Evolutionary conservation across 1,284 basidiomycete species (phyloP).

Genomic region (Ceratobasidium sp.): DNA sequence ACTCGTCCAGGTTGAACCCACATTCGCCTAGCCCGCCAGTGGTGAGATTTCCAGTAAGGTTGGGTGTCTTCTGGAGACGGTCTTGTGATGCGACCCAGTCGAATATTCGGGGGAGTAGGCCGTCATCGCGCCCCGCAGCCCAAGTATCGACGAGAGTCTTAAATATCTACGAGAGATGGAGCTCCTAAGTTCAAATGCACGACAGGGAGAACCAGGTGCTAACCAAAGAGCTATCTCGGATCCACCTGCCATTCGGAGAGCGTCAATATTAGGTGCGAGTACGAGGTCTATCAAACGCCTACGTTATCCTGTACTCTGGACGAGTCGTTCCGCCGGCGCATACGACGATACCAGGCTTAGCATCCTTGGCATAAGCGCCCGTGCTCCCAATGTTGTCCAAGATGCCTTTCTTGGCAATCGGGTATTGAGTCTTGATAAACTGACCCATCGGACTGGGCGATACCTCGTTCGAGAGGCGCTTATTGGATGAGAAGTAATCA

Average conservation of each 20-base stretch:
- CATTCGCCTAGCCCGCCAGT: conserved; percentile 53
- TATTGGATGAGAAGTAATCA: not conserved
- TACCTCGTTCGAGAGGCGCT: not conserved
- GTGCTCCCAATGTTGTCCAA: conserved; percentile 39
- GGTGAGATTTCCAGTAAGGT: conserved; percentile 48
- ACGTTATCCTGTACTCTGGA: conserved; percentile 36
- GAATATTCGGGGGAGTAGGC: conserved; percentile 38
- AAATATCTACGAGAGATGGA: conserved; percentile 24
- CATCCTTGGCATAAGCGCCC: conserved; percentile 31
- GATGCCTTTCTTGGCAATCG: conserved; percentile 22
- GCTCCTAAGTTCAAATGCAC: not conserved
- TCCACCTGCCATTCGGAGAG: conserved; percentile 7
- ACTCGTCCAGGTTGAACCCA: conserved; percentile 55
- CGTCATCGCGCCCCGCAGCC: conserved; percentile 39
- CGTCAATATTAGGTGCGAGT: not conserved
- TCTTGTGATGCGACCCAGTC: conserved; percentile 40
- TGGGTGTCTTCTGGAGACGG: conserved; percentile 45
- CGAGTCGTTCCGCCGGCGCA: conserved; percentile 5
- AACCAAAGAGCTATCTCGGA: conserved; percentile 44
- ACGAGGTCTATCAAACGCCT: not conserved
- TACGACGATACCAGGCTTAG: conserved; percentile 28
- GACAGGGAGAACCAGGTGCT: not conserved
- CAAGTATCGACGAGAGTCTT: conserved; percentile 45
- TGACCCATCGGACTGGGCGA: not conserved
- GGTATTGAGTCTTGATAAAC: conserved; percentile 32